Conservation (phyloP, 768 basidiomycete genomes). For the Chiua virens region DNA sequence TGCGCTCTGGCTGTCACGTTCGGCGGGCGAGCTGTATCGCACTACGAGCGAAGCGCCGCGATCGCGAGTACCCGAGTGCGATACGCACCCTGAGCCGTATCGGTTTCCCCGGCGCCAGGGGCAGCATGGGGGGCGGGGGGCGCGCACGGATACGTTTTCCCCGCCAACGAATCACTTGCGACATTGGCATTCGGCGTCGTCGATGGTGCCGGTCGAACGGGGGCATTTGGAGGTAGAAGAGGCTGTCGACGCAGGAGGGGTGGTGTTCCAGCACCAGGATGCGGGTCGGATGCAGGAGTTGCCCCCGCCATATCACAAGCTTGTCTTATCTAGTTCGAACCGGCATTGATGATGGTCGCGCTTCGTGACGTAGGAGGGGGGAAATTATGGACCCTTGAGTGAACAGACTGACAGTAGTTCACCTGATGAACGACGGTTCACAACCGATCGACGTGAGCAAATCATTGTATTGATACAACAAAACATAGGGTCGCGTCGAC, state of each 20-base stretch:
- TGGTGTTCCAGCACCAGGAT: conserved; percentile 19
- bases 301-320: conserved; percentile 28
- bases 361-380: neutral
- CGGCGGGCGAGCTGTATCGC: conserved; percentile 24
- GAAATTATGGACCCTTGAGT: neutral
- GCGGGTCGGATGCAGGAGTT: conserved; percentile 18
- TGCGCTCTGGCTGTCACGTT: conserved; percentile 17
- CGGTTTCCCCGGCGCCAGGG: neutral
- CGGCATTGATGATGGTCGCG: neutral
- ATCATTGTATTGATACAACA: conserved; percentile 7
- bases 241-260: neutral
- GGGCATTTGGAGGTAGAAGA: neutral
- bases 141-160: neutral
- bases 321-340: neutral
- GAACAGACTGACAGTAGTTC: neutral
- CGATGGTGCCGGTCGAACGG: neutral
- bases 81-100: neutral
- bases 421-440: neutral
- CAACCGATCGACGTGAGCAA: neutral
- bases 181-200: conserved; percentile 21
- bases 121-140: neutral
- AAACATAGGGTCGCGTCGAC: neutral
- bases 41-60: neutral
- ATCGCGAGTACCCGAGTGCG: neutral
- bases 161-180: conserved; percentile 15